Percentiles rank a stretch among this genome's conserved stretches.
Conservation (phyloP, 805 yeast genomes). For the Debaryomyces hansenii region DNA sequence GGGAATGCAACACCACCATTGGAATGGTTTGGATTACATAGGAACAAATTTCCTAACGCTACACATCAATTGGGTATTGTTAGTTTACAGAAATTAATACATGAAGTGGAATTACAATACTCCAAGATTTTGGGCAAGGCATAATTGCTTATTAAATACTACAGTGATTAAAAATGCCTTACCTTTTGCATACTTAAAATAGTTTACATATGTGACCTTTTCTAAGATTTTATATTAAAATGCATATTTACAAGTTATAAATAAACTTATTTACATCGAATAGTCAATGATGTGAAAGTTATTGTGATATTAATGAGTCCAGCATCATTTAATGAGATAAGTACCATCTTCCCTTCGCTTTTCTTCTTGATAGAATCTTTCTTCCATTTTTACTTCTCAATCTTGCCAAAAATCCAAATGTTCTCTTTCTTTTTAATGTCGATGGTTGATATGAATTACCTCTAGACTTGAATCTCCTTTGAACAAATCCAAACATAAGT, state of each 20-base stretch:
- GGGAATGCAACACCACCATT: constrained; percentile 98
- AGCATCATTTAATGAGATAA: constrained; percentile 59
- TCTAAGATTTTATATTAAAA: constrained; percentile 1
- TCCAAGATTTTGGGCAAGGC: constrained; percentile 50
- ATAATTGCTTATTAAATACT: constrained; percentile 8
- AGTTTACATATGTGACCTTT: not conserved
- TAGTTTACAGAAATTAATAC: constrained; percentile 70
- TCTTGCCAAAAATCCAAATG: constrained; percentile 86
- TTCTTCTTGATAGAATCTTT: constrained; percentile 74
- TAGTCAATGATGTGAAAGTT: not conserved
- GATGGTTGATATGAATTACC: constrained; percentile 97
- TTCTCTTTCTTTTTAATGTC: constrained; percentile 84
- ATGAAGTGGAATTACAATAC: constrained; percentile 60
- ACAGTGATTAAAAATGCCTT: not conserved
- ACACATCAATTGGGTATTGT: constrained; percentile 81
- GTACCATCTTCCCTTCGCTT: constrained; percentile 91
- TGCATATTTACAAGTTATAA: not conserved
- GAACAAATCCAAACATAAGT: constrained; percentile 37
- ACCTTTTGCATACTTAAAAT: not conserved
- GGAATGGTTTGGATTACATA: constrained; percentile 96
- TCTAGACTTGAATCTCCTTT: constrained; percentile 77
- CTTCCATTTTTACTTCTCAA: constrained; percentile 73
- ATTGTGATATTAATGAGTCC: not conserved
- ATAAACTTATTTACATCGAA: not conserved
- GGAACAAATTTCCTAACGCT: constrained; percentile 80